Evolutionary conservation across 208 protist species (phyloP).

Genomic region (Histomonas meleagridis): DNA sequence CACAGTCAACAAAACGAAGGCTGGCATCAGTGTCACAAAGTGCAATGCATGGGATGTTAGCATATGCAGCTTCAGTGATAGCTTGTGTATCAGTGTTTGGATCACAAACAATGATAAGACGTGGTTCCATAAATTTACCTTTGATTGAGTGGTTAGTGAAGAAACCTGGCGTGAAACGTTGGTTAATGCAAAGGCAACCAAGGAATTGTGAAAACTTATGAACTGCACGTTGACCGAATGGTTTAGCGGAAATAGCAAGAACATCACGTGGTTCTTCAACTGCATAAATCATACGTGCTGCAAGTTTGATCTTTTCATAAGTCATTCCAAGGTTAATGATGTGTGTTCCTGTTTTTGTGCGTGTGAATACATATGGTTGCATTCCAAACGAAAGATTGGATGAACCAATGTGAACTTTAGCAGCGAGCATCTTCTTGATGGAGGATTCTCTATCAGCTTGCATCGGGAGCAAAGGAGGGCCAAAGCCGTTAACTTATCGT

Average conservation of each 20-base stretch:
- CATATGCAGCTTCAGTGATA: slow-evolving; percentile 83
- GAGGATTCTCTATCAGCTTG: neutral
- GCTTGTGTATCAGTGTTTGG: slow-evolving; percentile 83
- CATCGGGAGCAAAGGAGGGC: too few relatives aligned
- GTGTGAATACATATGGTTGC: neutral
- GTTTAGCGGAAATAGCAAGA: slow-evolving; percentile 75
- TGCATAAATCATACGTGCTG: slow-evolving; percentile 86
- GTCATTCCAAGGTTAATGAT: slow-evolving; percentile 92
- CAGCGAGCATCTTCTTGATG: slow-evolving; percentile 32
- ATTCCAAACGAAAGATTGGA: neutral
- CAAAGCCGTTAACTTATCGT: too few relatives aligned
- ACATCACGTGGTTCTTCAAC: slow-evolving; percentile 94
- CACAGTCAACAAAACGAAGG: slow-evolving; percentile 83
- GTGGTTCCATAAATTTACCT: slow-evolving; percentile 89
- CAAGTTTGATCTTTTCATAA: slow-evolving; percentile 94
- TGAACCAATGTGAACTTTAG: neutral
- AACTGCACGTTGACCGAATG: slow-evolving; percentile 46
- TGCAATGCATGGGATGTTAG: slow-evolving; percentile 95
- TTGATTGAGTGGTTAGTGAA: slow-evolving; percentile 91
- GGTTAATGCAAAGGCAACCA: slow-evolving; percentile 70
- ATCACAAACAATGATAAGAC: slow-evolving; percentile 89
- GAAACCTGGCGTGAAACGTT: slow-evolving; percentile 84
- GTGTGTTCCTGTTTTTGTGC: slow-evolving; percentile 62
- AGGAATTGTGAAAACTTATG: slow-evolving; percentile 89
- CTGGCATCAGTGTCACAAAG: slow-evolving; percentile 92